Conservation (phyloP, 2,329 filamentous ascomycete genomes). For the Cordyceps javanica region DNA sequence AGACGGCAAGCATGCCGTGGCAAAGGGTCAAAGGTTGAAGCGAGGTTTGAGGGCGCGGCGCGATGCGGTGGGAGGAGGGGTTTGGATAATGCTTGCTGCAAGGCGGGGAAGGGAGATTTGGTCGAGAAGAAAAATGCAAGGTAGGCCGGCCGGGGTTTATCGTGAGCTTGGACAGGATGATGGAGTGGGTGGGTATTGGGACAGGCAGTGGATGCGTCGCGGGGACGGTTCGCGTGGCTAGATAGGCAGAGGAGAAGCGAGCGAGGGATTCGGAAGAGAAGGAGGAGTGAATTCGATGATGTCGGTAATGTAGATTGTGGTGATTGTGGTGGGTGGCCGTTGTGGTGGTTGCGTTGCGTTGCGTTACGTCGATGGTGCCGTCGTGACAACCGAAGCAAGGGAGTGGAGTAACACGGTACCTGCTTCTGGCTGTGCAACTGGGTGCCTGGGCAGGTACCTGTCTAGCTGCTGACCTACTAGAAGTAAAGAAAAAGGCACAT, state of each 20-base stretch:
- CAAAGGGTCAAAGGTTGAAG: background rate
- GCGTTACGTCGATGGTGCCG: slow-evolving; percentile 1
- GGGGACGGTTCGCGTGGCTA: background rate
- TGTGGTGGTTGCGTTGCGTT: background rate
- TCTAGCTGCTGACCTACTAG: no score
- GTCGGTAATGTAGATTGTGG: no score
- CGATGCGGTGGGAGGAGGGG: background rate
- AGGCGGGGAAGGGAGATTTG: background rate
- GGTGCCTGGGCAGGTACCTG: no score
- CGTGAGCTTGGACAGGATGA: slow-evolving; percentile 4
- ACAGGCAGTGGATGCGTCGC: background rate
- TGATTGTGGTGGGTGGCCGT: background rate
- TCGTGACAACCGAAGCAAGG: slow-evolving; percentile 11
- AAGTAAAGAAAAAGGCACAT: background rate
- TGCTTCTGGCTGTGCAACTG: background rate
- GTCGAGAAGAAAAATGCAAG: background rate
- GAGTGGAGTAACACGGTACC: slow-evolving; percentile 10
- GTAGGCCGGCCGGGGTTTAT: background rate
- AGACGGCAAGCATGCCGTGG: background rate
- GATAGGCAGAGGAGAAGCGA: background rate
- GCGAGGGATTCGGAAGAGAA: background rate
- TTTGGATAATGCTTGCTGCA: background rate
- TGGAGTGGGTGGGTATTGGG: background rate
- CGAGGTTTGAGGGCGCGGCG: background rate
- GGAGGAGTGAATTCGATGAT: background rate